Evolutionary conservation across 1,284 basidiomycete species (phyloP), one percentile per base, ranked within the genome.

Genomic region (Sparassis latifolia): DNA sequence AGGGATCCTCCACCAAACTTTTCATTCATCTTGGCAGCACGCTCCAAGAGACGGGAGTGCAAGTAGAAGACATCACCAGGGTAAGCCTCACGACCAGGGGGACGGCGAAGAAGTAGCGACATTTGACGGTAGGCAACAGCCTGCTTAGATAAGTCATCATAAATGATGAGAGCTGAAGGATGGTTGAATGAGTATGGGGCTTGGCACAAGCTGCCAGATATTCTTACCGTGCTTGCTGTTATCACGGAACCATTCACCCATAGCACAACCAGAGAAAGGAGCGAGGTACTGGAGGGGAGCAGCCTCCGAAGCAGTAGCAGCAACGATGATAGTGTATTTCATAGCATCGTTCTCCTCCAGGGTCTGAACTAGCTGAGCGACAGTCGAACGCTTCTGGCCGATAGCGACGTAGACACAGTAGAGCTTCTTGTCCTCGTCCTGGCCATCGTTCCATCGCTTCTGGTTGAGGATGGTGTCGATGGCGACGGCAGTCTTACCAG

Each of bases 241-340:
- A 79, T 99, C 96, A 80, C 96, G 93, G 96, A 99, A 99, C 96
- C 96, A 99, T 80, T 99, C 96, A 73, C 96, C 96, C 91, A 99
- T 99, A 67, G 96, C 95, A 75, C 92, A 96, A 61, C 96, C 96
- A 65, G 96, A 96, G 93, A 99, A 99, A 66, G 96, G 96, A 66
- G 96, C 96, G 62, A 98, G 89, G 79, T 97, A 99, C 74, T 98
- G 96, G 53, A 99, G 83, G 61, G 96, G 96, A 65, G 96, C 96
- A 66, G 96, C 96, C 78, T 99, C 96, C 42, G 95, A 97, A 56
- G 96, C 96, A 58, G 96, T 99, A 64, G 96, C 96, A 67, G 96
- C 96, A 65, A 99, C 96, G 63, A 99, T 92, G 76, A 97, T 95
- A 56, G 93, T 83, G 83, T 99, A 99, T 80, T 98, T 98, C 88